phyloP scores from a whole-genome alignment of 805 yeast species.

The Ogataea pilisensis region DNA sequence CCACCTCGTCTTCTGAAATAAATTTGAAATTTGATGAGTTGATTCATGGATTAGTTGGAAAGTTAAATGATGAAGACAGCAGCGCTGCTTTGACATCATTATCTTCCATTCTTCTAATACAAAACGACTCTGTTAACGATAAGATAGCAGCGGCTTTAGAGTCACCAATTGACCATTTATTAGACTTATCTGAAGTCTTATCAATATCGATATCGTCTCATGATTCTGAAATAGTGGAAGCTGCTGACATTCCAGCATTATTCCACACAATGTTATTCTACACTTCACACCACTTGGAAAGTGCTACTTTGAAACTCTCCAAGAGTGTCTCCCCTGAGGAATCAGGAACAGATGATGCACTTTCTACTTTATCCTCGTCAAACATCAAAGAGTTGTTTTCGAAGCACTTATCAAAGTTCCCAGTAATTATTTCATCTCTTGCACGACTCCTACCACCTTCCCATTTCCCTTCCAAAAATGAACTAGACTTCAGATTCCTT shows the following conservation, averaged over 20 bases:
- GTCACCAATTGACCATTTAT: background rate
- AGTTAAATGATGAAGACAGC: conserved; percentile 5
- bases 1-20: conserved; percentile 14
- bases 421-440: background rate
- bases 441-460: background rate
- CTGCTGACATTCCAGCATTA: background rate
- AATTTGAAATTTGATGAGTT: conserved; percentile 17
- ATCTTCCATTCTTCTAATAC: background rate
- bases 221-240: background rate
- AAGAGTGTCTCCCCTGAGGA: background rate
- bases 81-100: conserved; percentile 1
- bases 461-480: background rate
- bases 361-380: background rate
- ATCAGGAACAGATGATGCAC: background rate
- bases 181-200: background rate
- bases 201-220: background rate
- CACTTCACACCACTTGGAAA: conserved; percentile 13
- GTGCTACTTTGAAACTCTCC: conserved; percentile 3
- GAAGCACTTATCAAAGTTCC: background rate
- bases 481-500: background rate
- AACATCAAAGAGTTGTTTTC: background rate
- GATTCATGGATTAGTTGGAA: conserved; percentile 11
- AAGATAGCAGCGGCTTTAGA: background rate
- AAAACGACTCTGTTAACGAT: background rate
- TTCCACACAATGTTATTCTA: conserved; percentile 4